A percentile compares a stretch with the other conserved stretches of the same genome.
phyloP scores from a whole-genome alignment of 2,329 filamentous ascomycete genomes.

The Sordariomycetes sp. region DNA sequence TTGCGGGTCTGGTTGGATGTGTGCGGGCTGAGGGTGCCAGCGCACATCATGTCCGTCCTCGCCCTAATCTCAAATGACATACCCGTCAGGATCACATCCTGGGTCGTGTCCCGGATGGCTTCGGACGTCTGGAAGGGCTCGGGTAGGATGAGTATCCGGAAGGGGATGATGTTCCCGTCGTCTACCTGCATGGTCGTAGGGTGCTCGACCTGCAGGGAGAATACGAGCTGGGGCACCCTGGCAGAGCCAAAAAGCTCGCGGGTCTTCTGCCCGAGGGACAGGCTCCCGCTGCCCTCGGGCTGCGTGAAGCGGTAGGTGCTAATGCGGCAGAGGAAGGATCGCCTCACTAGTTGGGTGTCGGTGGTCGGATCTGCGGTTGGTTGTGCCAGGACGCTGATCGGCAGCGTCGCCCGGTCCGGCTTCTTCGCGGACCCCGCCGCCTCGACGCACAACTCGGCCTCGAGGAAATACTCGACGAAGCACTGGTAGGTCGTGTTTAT shows the following conservation, averaged over 20 bases:
- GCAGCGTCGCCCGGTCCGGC: conserved; percentile 9
- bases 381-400: conserved; percentile 9
- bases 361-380: conserved; percentile 8
- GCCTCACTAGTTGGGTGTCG: conserved; percentile 6
- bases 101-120: conserved; percentile 5
- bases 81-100: conserved; percentile 8
- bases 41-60: conserved; percentile 7
- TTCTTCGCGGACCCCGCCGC: neutral
- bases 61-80: conserved; percentile 9
- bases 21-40: conserved; percentile 4
- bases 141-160: conserved; percentile 9
- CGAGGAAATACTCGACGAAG: conserved; percentile 21
- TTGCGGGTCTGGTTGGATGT: neutral
- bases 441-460: conserved; percentile 13
- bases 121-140: conserved; percentile 8
- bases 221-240: conserved; percentile 17
- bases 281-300: conserved; percentile 13
- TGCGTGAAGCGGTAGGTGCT: conserved; percentile 16
- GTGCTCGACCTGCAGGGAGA: conserved; percentile 11
- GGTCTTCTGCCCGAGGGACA: conserved; percentile 18
- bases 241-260: conserved; percentile 17
- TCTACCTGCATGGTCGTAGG: conserved; percentile 17
- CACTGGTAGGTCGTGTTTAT: conserved; percentile 9
- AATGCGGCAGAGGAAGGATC: neutral
- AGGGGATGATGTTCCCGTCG: conserved; percentile 10